Percentiles rank a stretch among this genome's conserved stretches.
phyloP scores from a whole-genome alignment of 2,329 filamentous ascomycete genomes.

The Waltergamsia citrina region DNA sequence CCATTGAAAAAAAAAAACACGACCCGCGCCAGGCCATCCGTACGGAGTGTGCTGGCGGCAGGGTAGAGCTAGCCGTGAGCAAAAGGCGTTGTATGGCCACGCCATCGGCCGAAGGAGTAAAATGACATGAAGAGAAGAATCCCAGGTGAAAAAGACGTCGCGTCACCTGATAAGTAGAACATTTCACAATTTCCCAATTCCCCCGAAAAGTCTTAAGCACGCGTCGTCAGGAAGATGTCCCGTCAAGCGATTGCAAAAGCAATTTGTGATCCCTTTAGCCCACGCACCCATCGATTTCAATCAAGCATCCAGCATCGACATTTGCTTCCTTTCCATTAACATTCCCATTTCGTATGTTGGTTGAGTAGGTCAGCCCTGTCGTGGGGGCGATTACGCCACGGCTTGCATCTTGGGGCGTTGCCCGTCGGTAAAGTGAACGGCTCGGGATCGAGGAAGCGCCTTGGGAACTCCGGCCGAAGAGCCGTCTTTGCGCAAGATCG shows the following conservation, averaged over 20 bases:
- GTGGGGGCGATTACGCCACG: slow-evolving; percentile 21
- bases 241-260: too few relatives aligned
- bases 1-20: neutral
- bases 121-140: neutral
- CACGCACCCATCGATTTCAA: too few relatives aligned
- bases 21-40: neutral
- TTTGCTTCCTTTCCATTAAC: too few relatives aligned
- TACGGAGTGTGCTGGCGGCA: neutral
- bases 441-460: slow-evolving; percentile 25
- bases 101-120: slow-evolving; percentile 2
- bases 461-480: slow-evolving; percentile 22
- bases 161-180: neutral
- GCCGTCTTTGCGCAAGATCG: slow-evolving; percentile 33
- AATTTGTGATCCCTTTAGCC: too few relatives aligned
- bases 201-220: neutral
- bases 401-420: slow-evolving; percentile 24
- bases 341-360: too few relatives aligned
- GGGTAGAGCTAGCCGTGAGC: neutral
- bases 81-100: neutral
- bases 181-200: slow-evolving; percentile 1
- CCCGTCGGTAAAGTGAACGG: slow-evolving; percentile 31
- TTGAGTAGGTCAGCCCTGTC: too few relatives aligned
- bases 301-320: too few relatives aligned
- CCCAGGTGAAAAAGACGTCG: slow-evolving; percentile 1
- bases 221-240: neutral